Conservation (phyloP, 75 land plant genomes). For the Adiantum capillusveneris region DNA sequence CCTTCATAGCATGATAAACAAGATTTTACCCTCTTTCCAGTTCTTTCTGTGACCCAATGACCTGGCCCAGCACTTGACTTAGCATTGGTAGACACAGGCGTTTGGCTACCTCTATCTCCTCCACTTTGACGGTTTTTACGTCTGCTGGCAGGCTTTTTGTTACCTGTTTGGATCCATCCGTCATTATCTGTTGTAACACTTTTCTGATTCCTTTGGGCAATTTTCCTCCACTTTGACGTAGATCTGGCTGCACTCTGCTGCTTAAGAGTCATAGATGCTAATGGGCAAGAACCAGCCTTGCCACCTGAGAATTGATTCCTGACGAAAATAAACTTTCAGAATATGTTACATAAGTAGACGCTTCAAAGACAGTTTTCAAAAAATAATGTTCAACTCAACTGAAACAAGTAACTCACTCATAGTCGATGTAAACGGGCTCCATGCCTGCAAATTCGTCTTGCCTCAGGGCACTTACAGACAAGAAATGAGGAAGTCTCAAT, state of each 20-base stretch:
- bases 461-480: neutral
- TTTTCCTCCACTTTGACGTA: neutral
- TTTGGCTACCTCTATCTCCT: neutral
- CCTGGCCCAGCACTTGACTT: neutral
- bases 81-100: neutral
- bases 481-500: neutral
- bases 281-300: neutral
- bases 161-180: neutral
- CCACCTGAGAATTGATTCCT: neutral
- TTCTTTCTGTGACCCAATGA: conserved; percentile 4
- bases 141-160: neutral
- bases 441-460: neutral
- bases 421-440: neutral
- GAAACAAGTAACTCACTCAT: too few relatives aligned
- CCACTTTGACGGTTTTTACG: neutral
- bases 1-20: too few relatives aligned
- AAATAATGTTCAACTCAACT: too few relatives aligned
- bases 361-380: too few relatives aligned
- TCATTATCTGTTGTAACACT: neutral
- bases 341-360: too few relatives aligned
- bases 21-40: neutral
- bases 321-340: too few relatives aligned
- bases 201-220: neutral
- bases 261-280: too few relatives aligned
- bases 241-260: neutral